Conservation (phyloP, 257 asterid species). For the Verbascum thapsus region DNA sequence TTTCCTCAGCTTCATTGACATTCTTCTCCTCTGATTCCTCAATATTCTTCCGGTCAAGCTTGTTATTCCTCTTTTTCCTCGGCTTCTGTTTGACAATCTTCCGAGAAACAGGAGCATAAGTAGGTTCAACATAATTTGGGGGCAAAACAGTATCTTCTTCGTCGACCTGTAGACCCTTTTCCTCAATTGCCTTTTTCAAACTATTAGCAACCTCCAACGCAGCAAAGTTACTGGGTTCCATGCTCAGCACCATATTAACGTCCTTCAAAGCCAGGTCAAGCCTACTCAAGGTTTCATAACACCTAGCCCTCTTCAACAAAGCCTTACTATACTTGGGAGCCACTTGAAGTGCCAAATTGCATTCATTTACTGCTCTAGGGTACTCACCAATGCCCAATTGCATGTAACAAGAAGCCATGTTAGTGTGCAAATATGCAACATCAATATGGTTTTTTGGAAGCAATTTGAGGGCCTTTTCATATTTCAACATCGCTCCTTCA, state of each 20-base stretch:
- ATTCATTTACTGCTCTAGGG: constrained; percentile 82
- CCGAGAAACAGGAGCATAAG: constrained; percentile 30
- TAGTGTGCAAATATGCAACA: constrained; percentile 71
- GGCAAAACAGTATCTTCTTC: constrained; percentile 56
- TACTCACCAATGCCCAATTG: constrained; percentile 87
- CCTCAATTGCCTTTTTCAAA: constrained; percentile 51
- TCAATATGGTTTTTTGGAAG: constrained; percentile 78
- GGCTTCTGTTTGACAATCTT: constrained; percentile 52
- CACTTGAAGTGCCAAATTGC: constrained; percentile 87
- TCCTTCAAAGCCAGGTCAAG: constrained; percentile 82
- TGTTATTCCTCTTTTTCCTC: constrained; percentile 62
- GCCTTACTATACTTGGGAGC: constrained; percentile 92
- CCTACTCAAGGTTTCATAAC: constrained; percentile 73
- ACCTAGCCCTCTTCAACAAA: constrained; percentile 75
- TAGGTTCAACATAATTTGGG: constrained; percentile 44
- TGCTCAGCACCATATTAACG: constrained; percentile 62
- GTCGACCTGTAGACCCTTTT: constrained; percentile 54
- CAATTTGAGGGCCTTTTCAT: constrained; percentile 82
- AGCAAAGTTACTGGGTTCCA: constrained; percentile 75
- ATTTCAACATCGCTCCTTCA: constrained; percentile 93
- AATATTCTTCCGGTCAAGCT: constrained; percentile 44
- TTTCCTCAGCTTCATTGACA: constrained; percentile 50
- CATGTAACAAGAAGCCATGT: constrained; percentile 94
- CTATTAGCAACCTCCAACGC: constrained; percentile 74
- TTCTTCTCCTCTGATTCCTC: constrained; percentile 52